These are phyloP conservation scores for Trichophyton simii DNA, from an alignment of 2,329 filamentous ascomycete genomes.

Conservation along the genomic window DNA sequence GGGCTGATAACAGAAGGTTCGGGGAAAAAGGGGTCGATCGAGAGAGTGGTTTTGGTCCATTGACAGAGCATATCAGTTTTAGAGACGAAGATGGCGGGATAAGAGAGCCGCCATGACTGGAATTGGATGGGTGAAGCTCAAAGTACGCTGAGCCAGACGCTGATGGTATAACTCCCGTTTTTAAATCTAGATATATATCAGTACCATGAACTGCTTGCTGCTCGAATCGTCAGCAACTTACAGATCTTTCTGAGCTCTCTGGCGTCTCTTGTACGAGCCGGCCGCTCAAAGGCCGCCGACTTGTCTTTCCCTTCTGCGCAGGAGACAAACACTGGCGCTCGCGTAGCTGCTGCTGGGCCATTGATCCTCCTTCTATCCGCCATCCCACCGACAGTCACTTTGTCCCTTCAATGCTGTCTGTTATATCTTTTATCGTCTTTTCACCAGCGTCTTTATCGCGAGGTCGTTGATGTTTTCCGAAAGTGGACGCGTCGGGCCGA, in stretches of 20 bases:
- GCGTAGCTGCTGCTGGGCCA: conserved; percentile 65
- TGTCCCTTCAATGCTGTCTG: neutral
- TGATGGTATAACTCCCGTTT: conserved; percentile 83
- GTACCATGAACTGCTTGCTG: conserved; percentile 12
- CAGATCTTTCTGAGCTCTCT: conserved; percentile 76
- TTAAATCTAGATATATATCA: conserved; percentile 51
- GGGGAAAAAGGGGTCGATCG: conserved; percentile 84
- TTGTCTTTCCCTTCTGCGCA: conserved; percentile 34
- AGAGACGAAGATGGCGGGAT: conserved; percentile 52
- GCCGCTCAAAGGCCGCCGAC: conserved; percentile 34
- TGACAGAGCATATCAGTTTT: conserved; percentile 85
- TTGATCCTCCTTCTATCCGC: conserved; percentile 82
- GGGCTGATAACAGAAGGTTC: conserved; percentile 79
- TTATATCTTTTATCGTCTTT: neutral
- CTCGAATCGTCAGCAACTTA: neutral
- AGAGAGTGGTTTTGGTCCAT: conserved; percentile 82
- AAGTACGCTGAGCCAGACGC: conserved; percentile 78
- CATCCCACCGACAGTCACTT: conserved; percentile 37
- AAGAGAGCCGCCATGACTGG: conserved; percentile 35
- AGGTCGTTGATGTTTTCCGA: neutral
- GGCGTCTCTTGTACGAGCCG: conserved; percentile 48
- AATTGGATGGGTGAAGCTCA: conserved; percentile 39
- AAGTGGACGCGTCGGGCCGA: neutral
- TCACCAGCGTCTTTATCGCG: neutral
- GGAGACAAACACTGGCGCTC: conserved; percentile 55